Evolutionary conservation across 2,329 filamentous ascomycete species (phyloP).

Genomic region (Xylaria sp.): DNA sequence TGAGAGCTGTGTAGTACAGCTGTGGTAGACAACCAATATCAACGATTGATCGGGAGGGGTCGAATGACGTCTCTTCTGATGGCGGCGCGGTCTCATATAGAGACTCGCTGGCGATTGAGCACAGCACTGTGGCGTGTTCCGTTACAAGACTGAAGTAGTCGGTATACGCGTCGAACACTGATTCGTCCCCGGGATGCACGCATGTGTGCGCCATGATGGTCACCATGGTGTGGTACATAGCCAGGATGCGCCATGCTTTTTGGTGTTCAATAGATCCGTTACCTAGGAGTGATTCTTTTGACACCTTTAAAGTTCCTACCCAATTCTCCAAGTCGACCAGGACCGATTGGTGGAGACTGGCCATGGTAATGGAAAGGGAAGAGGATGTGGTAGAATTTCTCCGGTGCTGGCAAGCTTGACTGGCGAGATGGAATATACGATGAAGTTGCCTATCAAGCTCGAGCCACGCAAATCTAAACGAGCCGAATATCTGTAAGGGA

Average conservation of each 20-base stretch:
- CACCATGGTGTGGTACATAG: neutral
- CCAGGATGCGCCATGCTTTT: neutral
- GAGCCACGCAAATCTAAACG: neutral
- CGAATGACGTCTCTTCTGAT: neutral
- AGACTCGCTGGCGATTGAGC: neutral
- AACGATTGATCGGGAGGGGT: neutral
- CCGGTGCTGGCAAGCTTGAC: neutral
- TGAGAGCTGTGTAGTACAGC: neutral
- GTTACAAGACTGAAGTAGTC: neutral
- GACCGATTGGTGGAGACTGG: neutral
- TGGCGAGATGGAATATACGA: neutral
- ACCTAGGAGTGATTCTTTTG: neutral
- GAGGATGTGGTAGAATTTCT: neutral
- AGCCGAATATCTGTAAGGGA: neutral
- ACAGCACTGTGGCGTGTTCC: neutral
- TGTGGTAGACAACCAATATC: slow-evolving; percentile 4
- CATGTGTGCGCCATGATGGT: slow-evolving; percentile 5
- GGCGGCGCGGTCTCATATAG: neutral
- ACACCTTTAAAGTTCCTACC: neutral
- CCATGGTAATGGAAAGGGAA: neutral
- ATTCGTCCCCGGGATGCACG: neutral
- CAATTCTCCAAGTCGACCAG: neutral
- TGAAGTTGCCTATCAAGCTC: slow-evolving; percentile 5
- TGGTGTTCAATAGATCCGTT: neutral
- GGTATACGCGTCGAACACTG: neutral